Evolutionary conservation across 331 rosid species (phyloP).

Genomic region (Rosa hybrid): DNA sequence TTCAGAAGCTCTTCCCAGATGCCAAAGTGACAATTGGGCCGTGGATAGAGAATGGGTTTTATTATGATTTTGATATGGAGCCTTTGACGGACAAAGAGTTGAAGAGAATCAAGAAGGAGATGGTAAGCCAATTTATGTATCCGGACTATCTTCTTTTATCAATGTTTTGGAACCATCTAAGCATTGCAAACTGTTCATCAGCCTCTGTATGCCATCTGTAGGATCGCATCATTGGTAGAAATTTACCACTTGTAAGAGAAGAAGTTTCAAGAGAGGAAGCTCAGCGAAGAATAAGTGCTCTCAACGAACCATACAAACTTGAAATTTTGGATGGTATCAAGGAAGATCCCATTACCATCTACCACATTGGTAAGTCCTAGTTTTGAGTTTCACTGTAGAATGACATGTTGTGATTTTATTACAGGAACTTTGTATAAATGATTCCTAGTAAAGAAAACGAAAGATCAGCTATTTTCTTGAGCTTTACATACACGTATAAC

Average conservation of each 20-base stretch:
- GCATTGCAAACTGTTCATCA: conserved; percentile 29
- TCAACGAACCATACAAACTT: conserved; percentile 88
- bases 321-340: conserved; percentile 92
- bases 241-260: conserved; percentile 87
- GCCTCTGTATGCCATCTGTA: conserved; percentile 35
- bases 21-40: conserved; percentile 99
- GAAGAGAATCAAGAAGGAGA: conserved; percentile 90
- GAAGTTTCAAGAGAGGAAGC: conserved; percentile 95
- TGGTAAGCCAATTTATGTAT: conserved; percentile 48
- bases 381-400: not conserved
- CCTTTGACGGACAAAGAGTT: conserved; percentile 82
- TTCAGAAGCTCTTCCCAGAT: conserved; percentile 83
- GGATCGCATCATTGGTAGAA: conserved; percentile 77
- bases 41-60: conserved; percentile 95
- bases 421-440: not conserved
- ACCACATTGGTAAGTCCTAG: conserved; percentile 75
- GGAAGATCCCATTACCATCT: conserved; percentile 84
- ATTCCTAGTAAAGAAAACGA: not conserved
- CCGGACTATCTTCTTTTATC: not conserved
- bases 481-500: not conserved
- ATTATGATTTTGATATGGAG: conserved; percentile 90
- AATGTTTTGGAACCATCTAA: conserved; percentile 11
- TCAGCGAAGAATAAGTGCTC: conserved; percentile 62
- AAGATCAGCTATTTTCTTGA: not conserved
- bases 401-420: not conserved